phyloP scores from a whole-genome alignment of 176 grass and related monocot species.

The Microstegium vimineum region DNA sequence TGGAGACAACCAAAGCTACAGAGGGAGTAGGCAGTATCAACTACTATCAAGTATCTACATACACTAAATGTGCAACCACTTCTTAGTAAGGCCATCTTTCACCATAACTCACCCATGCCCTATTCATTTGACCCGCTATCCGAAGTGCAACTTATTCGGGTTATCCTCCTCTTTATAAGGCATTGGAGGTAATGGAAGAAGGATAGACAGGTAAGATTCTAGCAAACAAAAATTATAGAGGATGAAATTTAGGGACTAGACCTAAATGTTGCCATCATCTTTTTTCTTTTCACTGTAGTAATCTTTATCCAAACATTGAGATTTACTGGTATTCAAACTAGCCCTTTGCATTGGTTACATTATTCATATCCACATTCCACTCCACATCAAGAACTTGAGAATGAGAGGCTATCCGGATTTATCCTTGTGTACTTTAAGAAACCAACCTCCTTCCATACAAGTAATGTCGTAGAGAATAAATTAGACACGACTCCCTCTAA shows the following conservation, averaged over 20 bases:
- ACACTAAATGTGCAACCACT: neutral
- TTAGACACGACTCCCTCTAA: no score
- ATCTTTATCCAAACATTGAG: neutral
- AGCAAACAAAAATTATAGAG: neutral
- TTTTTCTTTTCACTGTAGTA: neutral
- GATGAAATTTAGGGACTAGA: neutral
- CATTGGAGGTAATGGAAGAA: neutral
- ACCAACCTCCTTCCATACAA: neutral
- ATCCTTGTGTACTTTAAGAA: neutral
- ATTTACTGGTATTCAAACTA: neutral
- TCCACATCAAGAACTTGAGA: neutral
- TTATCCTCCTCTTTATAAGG: neutral
- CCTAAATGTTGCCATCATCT: neutral
- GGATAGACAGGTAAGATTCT: neutral
- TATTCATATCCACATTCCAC: neutral
- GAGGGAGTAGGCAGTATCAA: no score
- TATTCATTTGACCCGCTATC: neutral
- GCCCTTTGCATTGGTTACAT: neutral
- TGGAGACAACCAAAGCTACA: no score
- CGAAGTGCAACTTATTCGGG: neutral
- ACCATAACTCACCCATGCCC: neutral
- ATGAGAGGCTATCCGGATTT: neutral
- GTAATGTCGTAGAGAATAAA: no score
- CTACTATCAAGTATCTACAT: neutral
- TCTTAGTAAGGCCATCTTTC: neutral